These are phyloP conservation scores for Xerocomellus amylosporus DNA, from an alignment of 768 basidiomycete species.

Conservation along the genomic window DNA sequence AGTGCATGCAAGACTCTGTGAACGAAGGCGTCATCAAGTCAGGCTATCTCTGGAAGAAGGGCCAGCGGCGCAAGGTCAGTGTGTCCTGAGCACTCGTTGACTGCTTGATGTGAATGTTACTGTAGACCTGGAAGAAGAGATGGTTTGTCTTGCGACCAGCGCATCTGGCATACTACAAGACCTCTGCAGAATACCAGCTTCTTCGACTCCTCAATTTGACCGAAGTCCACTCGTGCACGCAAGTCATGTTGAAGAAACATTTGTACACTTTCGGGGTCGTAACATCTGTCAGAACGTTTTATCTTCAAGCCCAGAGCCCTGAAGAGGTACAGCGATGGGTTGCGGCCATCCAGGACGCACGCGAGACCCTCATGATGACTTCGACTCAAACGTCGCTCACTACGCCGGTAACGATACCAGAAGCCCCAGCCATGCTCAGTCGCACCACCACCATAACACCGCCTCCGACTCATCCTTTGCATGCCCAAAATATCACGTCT, in stretches of 20 bases:
- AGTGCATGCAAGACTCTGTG: conserved; percentile 44
- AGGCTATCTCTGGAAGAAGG: conserved; percentile 97
- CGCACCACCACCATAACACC: conserved; percentile 39
- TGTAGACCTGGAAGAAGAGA: conserved; percentile 95
- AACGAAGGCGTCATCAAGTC: conserved; percentile 80
- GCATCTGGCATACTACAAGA: conserved; percentile 97
- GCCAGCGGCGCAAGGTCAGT: conserved; percentile 90
- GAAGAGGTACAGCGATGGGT: conserved; percentile 86
- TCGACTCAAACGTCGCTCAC: conserved; percentile 55
- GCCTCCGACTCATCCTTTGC: conserved; percentile 44
- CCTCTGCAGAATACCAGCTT: conserved; percentile 89
- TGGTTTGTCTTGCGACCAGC: conserved; percentile 96
- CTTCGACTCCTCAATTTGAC: conserved; percentile 82
- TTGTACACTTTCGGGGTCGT: conserved; percentile 89
- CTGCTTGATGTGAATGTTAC: conserved; percentile 5
- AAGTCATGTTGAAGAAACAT: conserved; percentile 86
- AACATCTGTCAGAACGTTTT: conserved; percentile 85
- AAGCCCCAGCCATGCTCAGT: conserved; percentile 27
- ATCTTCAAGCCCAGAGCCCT: conserved; percentile 74
- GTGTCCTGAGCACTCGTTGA: not conserved
- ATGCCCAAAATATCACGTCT: conserved; percentile 57
- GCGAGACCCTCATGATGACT: conserved; percentile 60
- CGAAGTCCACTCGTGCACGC: conserved; percentile 88
- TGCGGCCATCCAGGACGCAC: conserved; percentile 70
- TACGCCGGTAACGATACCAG: conserved; percentile 55